A percentile compares a stretch with the other conserved stretches of the same genome.
phyloP scores from a whole-genome alignment of 2,329 filamentous ascomycete species.

The Penicillium sp. region DNA sequence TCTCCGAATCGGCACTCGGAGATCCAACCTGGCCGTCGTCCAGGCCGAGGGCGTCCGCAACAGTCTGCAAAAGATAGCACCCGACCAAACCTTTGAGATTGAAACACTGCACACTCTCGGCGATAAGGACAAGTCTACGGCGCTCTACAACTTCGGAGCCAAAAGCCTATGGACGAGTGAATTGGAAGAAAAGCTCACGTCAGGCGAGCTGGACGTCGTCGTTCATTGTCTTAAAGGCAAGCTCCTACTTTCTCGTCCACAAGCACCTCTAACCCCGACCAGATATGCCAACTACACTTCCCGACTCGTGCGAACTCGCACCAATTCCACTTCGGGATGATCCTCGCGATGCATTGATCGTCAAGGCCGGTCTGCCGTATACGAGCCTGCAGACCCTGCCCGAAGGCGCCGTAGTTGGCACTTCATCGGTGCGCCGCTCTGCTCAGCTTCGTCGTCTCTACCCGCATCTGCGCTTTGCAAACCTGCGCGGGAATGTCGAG shows the following conservation, averaged over 20 bases:
- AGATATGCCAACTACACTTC: slow-evolving; percentile 83
- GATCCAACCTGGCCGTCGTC: slow-evolving; percentile 16
- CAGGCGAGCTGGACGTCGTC: slow-evolving; percentile 69
- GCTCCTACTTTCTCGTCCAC: not conserved
- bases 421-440: slow-evolving; percentile 76
- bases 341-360: slow-evolving; percentile 59
- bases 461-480: slow-evolving; percentile 69
- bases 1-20: slow-evolving; percentile 10
- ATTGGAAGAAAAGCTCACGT: slow-evolving; percentile 70
- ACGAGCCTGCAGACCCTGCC: slow-evolving; percentile 68
- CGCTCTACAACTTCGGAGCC: slow-evolving; percentile 14
- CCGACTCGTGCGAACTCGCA: slow-evolving; percentile 67
- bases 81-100: slow-evolving; percentile 6
- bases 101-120: slow-evolving; percentile 7
- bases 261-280: not conserved
- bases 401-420: slow-evolving; percentile 74
- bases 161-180: slow-evolving; percentile 71
- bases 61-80: slow-evolving; percentile 1
- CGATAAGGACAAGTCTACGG: slow-evolving; percentile 12
- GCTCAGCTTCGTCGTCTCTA: slow-evolving; percentile 76
- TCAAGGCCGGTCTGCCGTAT: slow-evolving; percentile 53
- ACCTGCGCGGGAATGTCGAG: slow-evolving; percentile 80
- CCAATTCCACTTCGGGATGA: slow-evolving; percentile 74
- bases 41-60: slow-evolving; percentile 12
- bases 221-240: slow-evolving; percentile 78